Percentiles rank a stretch among this genome's conserved stretches.
These are phyloP conservation scores for Solanum megistacrolobum DNA, from an alignment of 257 asterid genomes.

Conservation along the genomic window DNA sequence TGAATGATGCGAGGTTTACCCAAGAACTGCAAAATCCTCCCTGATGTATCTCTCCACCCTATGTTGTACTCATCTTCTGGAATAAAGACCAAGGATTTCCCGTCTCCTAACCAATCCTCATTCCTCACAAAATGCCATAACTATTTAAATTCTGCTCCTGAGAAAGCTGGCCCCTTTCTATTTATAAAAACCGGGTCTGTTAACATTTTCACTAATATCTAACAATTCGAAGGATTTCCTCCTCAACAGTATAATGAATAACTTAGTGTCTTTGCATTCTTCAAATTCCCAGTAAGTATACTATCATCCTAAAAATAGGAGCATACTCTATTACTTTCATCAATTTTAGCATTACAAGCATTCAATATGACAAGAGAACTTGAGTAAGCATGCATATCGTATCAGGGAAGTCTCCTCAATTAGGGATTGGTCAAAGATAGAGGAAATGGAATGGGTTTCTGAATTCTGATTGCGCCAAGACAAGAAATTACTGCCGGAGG, in stretches of 20 bases:
- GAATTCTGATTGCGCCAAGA: neutral
- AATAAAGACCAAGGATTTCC: neutral
- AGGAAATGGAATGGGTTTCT: neutral
- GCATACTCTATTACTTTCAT: neutral
- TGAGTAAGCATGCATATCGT: neutral
- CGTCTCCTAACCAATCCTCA: neutral
- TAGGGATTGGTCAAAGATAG: neutral
- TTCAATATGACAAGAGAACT: neutral
- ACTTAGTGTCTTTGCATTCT: neutral
- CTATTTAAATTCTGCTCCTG: neutral
- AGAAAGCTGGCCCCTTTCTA: neutral
- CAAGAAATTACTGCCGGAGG: neutral
- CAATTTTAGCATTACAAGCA: neutral
- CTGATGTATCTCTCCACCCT: neutral
- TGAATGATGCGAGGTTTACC: neutral
- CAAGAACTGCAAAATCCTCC: neutral
- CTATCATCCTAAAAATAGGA: neutral
- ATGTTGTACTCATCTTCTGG: neutral
- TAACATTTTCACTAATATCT: neutral
- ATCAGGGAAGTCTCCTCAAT: neutral
- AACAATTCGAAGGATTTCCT: neutral
- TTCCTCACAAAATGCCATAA: neutral
- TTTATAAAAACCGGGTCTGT: neutral
- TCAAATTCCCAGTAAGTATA: neutral
- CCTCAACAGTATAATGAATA: neutral